Conservation (phyloP, 495 filamentous ascomycete species). For the Penicillium goetzii region DNA sequence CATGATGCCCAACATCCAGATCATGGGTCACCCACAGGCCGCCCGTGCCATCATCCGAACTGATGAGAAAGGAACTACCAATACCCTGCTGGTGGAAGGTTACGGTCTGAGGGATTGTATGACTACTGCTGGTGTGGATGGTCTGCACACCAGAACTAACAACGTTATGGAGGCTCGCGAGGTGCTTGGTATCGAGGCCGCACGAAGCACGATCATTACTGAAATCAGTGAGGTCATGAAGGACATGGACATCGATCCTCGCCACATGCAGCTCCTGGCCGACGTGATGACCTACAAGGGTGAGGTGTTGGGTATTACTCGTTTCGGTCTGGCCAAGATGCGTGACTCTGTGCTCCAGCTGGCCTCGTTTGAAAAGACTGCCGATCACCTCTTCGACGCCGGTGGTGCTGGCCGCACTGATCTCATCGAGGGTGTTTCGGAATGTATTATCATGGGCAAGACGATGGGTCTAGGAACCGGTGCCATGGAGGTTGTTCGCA, state of each 20-base stretch:
- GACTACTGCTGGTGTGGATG: constrained; percentile 86
- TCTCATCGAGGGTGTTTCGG: constrained; percentile 86
- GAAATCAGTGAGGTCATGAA: constrained; percentile 86
- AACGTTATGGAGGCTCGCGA: constrained; percentile 86
- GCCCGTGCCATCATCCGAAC: constrained; percentile 87
- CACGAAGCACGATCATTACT: constrained; percentile 76
- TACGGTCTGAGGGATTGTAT: constrained; percentile 89
- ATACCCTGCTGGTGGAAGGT: constrained; percentile 87
- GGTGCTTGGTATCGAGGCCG: constrained; percentile 98
- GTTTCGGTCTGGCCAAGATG: constrained; percentile 97
- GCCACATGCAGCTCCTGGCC: constrained; percentile 98
- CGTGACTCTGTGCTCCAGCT: constrained; percentile 91
- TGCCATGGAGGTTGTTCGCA: constrained; percentile 82
- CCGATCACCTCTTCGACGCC: constrained; percentile 95
- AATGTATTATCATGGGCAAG: constrained; percentile 99
- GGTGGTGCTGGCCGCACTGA: constrained; percentile 88
- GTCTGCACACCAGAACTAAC: constrained; percentile 73
- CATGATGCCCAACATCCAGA: constrained; percentile 72
- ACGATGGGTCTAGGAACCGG: constrained; percentile 89
- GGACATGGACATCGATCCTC: constrained; percentile 94
- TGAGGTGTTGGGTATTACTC: constrained; percentile 95
- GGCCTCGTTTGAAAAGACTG: constrained; percentile 97
- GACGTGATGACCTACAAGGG: constrained; percentile 99
- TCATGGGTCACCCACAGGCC: constrained; percentile 86
- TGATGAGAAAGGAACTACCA: constrained; percentile 58